These are phyloP conservation scores for Amyloporia xantha DNA, from an alignment of 768 basidiomycete species.

Conservation along the genomic window DNA sequence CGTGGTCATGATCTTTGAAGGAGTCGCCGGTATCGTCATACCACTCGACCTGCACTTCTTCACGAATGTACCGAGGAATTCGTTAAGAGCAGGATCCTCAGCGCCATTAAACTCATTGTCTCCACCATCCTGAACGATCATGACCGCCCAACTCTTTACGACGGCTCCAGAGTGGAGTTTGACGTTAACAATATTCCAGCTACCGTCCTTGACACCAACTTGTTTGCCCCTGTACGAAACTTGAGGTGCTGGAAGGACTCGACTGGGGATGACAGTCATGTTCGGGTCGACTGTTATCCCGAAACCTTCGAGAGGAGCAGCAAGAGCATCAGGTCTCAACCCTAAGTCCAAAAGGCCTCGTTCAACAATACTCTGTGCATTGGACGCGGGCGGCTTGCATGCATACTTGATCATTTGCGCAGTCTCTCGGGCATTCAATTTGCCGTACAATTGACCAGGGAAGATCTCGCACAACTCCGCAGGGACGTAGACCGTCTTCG, in stretches of 20 bases:
- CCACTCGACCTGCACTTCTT: slow-evolving; percentile 52
- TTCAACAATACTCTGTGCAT: slow-evolving; percentile 48
- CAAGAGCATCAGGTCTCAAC: slow-evolving; percentile 33
- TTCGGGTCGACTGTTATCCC: slow-evolving; percentile 44
- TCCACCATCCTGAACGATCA: slow-evolving; percentile 50
- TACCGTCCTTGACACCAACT: slow-evolving; percentile 44
- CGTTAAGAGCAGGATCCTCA: slow-evolving; percentile 31
- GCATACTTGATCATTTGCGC: slow-evolving; percentile 63
- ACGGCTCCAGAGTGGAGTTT: slow-evolving; percentile 51
- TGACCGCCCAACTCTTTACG: slow-evolving; percentile 55
- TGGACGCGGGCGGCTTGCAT: slow-evolving; percentile 51
- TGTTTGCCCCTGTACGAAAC: background rate
- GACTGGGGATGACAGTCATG: slow-evolving; percentile 59
- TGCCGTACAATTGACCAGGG: slow-evolving; percentile 51
- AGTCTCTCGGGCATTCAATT: slow-evolving; percentile 50
- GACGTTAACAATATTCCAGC: slow-evolving; percentile 73
- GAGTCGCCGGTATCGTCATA: slow-evolving; percentile 36
- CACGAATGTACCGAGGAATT: slow-evolving; percentile 44
- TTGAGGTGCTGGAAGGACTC: slow-evolving; percentile 53
- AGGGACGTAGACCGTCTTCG: slow-evolving; percentile 39
- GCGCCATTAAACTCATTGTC: slow-evolving; percentile 32
- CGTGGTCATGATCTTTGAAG: slow-evolving; percentile 31
- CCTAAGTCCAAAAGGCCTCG: slow-evolving; percentile 52
- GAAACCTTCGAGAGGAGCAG: slow-evolving; percentile 40
- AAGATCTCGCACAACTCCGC: slow-evolving; percentile 64